These are phyloP conservation scores for Podila epicladia DNA, from an alignment of 192 early-diverging fungal species.

Conservation along the genomic window DNA sequence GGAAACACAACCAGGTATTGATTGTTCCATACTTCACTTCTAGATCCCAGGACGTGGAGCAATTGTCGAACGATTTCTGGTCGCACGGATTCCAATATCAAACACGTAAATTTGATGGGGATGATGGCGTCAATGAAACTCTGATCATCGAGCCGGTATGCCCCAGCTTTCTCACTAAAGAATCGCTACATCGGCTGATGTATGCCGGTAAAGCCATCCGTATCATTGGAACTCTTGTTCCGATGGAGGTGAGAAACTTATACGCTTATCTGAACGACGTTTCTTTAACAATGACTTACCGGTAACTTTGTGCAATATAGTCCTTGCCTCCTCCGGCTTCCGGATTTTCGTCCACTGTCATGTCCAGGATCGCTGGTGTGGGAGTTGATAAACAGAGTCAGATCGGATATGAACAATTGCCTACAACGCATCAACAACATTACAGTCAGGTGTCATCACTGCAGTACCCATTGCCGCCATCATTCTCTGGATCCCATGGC, in stretches of 20 bases:
- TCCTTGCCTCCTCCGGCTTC: neutral
- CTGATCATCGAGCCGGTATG: conserved; percentile 3
- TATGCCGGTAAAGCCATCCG: conserved; percentile 46
- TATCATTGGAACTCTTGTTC: conserved; percentile 10
- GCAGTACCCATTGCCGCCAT: conserved; percentile 16
- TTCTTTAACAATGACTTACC: neutral
- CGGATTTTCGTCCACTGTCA: neutral
- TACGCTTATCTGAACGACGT: too few species aligned
- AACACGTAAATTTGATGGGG: conserved; percentile 9
- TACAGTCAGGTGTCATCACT: neutral
- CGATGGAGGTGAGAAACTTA: conserved; percentile 11
- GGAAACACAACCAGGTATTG: too few species aligned
- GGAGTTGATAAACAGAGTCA: neutral
- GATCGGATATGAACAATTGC: neutral
- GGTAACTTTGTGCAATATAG: neutral
- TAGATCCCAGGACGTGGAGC: conserved; percentile 5
- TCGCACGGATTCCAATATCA: conserved; percentile 18
- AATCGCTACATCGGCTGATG: conserved; percentile 12
- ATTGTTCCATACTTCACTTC: neutral
- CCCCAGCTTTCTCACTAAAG: conserved; percentile 21
- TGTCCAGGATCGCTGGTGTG: neutral
- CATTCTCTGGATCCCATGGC: neutral
- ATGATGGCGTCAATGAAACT: neutral
- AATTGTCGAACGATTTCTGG: conserved; percentile 33
- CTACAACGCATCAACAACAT: neutral